phyloP scores from a whole-genome alignment of 1,139 yeast genomes.

The Debaryomyces robertsiae region DNA sequence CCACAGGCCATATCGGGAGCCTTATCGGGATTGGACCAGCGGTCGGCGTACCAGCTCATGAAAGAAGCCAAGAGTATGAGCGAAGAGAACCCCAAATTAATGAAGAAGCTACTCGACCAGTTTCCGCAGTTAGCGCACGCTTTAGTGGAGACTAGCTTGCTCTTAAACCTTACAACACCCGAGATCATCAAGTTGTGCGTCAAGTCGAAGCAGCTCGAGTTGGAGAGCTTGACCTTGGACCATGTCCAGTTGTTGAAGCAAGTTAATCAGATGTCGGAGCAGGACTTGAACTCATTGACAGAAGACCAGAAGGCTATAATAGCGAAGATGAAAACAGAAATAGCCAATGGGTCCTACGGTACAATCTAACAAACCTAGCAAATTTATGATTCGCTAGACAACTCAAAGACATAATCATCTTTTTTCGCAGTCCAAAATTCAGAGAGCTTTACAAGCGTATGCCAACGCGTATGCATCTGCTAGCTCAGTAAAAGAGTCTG shows the following conservation, averaged over 20 bases:
- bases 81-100: constrained; percentile 60
- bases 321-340: constrained; percentile 41
- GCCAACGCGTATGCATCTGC: no score
- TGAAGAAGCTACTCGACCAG: constrained; percentile 62
- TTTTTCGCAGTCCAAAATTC: no score
- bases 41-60: constrained; percentile 56
- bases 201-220: constrained; percentile 34
- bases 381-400: no score
- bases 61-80: constrained; percentile 68
- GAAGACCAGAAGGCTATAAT: constrained; percentile 53
- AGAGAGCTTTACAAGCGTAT: no score
- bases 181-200: constrained; percentile 51
- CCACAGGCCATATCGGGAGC: constrained; percentile 64
- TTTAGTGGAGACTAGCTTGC: constrained; percentile 70
- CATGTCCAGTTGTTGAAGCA: constrained; percentile 55
- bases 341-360: constrained; percentile 51
- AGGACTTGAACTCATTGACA: constrained; percentile 63
- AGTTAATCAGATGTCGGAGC: constrained; percentile 62
- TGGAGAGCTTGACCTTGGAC: constrained; percentile 49
- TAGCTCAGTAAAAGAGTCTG: no score
- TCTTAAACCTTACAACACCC: constrained; percentile 59
- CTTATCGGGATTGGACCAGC: constrained; percentile 58
- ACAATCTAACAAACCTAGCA: no score
- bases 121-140: constrained; percentile 85
- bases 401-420: no score